Evolutionary conservation across 179 eudicot species (phyloP).

Genomic region (Silene coronaria): DNA sequence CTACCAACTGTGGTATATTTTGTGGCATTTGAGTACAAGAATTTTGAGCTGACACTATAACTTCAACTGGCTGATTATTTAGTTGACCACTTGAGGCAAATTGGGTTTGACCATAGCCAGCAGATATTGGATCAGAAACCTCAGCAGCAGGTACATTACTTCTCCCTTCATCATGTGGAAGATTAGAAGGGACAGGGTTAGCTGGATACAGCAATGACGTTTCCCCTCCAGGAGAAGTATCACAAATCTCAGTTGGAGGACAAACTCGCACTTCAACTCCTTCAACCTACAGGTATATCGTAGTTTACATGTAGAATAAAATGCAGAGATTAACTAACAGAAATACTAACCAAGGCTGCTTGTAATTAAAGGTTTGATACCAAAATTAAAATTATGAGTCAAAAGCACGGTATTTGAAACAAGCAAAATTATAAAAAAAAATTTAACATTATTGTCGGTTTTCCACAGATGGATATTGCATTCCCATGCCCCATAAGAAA

Average conservation of each 20-base stretch:
- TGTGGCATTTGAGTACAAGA: conserved; percentile 9
- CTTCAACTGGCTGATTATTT: conserved; percentile 14
- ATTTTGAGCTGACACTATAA: conserved; percentile 8
- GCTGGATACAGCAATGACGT: conserved; percentile 16
- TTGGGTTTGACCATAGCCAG: conserved; percentile 15
- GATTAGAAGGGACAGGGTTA: conserved; percentile 4
- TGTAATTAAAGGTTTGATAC: neutral
- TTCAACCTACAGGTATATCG: neutral
- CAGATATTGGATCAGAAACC: conserved; percentile 1
- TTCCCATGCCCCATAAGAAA: neutral
- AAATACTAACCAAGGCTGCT: neutral
- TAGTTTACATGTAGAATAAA: conserved; percentile 1
- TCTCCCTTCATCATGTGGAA: conserved; percentile 5
- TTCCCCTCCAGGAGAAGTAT: conserved; percentile 4
- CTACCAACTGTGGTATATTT: conserved; percentile 6
- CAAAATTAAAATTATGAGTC: neutral
- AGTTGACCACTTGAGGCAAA: conserved; percentile 14
- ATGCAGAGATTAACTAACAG: neutral
- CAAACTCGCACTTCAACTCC: conserved; percentile 16
- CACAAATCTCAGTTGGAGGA: conserved; percentile 1
- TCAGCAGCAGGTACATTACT: conserved; percentile 12
- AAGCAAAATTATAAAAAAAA: neutral
- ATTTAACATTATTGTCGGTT: neutral
- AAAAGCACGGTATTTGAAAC: neutral
- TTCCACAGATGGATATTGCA: neutral